phyloP scores from a whole-genome alignment of 495 filamentous ascomycete genomes.

The Penicillium flavigenum region DNA sequence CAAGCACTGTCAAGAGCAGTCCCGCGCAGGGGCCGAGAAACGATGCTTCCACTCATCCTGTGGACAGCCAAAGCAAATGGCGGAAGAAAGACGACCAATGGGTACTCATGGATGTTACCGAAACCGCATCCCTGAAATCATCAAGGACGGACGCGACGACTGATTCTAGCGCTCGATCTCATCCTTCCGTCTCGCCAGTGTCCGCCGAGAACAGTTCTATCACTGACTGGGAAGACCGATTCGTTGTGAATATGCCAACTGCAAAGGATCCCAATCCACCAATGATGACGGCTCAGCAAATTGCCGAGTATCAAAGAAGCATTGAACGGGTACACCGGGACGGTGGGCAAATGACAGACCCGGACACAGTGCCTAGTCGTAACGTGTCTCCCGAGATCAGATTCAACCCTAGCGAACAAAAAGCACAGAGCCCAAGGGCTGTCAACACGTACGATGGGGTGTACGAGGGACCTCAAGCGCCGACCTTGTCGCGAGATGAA shows the following conservation, averaged over 20 bases:
- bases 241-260: slow-evolving; percentile 49
- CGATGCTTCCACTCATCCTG: slow-evolving; percentile 7
- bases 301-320: slow-evolving; percentile 41
- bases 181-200: slow-evolving; percentile 37
- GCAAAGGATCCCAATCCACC: slow-evolving; percentile 47
- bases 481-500: slow-evolving; percentile 5
- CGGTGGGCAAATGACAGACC: slow-evolving; percentile 33
- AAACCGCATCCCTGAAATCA: slow-evolving; percentile 21
- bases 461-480: slow-evolving; percentile 24
- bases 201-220: slow-evolving; percentile 34
- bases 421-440: slow-evolving; percentile 13
- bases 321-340: slow-evolving; percentile 36
- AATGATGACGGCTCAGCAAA: slow-evolving; percentile 41
- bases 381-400: slow-evolving; percentile 30
- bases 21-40: slow-evolving; percentile 10
- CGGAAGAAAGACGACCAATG: slow-evolving; percentile 29
- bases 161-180: slow-evolving; percentile 33
- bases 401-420: neutral
- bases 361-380: slow-evolving; percentile 35
- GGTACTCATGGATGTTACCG: slow-evolving; percentile 20
- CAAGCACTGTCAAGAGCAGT: slow-evolving; percentile 21
- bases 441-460: slow-evolving; percentile 28
- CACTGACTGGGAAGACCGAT: slow-evolving; percentile 46
- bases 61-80: slow-evolving; percentile 26
- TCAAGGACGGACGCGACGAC: slow-evolving; percentile 26